Conservation (phyloP, 129 eudicot genomes). For the Scalesia atractyloides region DNA sequence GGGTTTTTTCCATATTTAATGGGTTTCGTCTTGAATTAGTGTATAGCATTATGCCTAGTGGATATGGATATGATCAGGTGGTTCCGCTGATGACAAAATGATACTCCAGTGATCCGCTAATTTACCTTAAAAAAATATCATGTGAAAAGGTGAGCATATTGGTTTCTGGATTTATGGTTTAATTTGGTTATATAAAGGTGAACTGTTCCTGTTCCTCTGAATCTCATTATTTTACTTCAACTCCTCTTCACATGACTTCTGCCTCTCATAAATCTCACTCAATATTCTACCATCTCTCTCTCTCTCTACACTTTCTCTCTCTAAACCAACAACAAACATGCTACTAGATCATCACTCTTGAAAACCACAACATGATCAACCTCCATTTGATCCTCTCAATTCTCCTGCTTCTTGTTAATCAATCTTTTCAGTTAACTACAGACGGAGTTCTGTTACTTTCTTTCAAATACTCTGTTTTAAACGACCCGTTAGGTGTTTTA, state of each 20-base stretch:
- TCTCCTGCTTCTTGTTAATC: slow-evolving; percentile 27
- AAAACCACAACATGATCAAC: slow-evolving; percentile 41
- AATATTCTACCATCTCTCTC: slow-evolving; percentile 20
- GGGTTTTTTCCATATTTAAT: too few relatives aligned
- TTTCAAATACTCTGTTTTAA: slow-evolving; percentile 56
- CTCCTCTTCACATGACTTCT: slow-evolving; percentile 60
- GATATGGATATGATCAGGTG: too few relatives aligned
- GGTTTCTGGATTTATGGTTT: slow-evolving; percentile 41
- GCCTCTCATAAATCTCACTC: slow-evolving; percentile 63
- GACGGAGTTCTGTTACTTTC: slow-evolving; percentile 80
- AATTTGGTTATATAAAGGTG: slow-evolving; percentile 27
- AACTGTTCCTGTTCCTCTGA: slow-evolving; percentile 42
- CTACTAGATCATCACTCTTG: slow-evolving; percentile 26
- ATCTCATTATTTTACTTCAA: slow-evolving; percentile 27
- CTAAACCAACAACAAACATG: slow-evolving; percentile 38
- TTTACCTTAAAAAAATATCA: too few relatives aligned
- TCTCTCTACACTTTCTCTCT: slow-evolving; percentile 27
- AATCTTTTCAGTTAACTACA: slow-evolving; percentile 42
- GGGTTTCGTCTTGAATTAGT: too few relatives aligned
- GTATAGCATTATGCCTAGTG: too few relatives aligned
- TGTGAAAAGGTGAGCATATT: slow-evolving; percentile 49
- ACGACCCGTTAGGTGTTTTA: slow-evolving; percentile 71
- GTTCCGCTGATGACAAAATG: too few relatives aligned
- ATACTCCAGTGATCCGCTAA: too few relatives aligned
- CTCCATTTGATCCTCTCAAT: slow-evolving; percentile 41